Evolutionary conservation across 1,139 yeast genomes (phyloP).

Genomic region (Nadsonia starkeyi-henricii): DNA sequence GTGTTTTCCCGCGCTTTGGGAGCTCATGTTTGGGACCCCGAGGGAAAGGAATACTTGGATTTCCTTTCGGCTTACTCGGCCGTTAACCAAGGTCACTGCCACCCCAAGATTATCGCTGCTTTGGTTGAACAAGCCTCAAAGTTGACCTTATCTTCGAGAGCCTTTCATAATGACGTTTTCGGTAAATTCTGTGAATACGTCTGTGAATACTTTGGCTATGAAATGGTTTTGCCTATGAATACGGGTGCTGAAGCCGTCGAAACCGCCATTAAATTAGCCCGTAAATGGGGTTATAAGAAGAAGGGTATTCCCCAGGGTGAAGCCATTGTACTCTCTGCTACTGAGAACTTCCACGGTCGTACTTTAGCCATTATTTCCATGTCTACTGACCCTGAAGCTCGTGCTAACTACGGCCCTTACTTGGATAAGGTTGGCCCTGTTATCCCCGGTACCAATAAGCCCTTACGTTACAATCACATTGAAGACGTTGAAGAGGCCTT

Average conservation of each 20-base stretch:
- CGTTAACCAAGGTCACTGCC: slow-evolving; percentile 97
- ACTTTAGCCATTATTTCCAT: slow-evolving; percentile 89
- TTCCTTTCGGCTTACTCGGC: slow-evolving; percentile 91
- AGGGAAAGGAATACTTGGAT: slow-evolving; percentile 56
- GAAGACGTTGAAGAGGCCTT: slow-evolving; percentile 82
- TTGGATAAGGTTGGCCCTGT: slow-evolving; percentile 70
- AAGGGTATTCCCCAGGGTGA: slow-evolving; percentile 73
- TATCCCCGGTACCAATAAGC: slow-evolving; percentile 39
- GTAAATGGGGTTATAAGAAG: slow-evolving; percentile 92
- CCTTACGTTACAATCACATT: slow-evolving; percentile 32
- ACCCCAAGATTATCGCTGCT: slow-evolving; percentile 80
- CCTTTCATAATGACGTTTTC: slow-evolving; percentile 81
- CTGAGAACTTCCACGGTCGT: slow-evolving; percentile 90
- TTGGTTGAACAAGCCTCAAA: slow-evolving; percentile 75
- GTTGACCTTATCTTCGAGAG: slow-evolving; percentile 80
- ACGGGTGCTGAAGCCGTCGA: slow-evolving; percentile 99
- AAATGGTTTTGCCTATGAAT: slow-evolving; percentile 92
- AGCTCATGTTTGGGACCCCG: slow-evolving; percentile 97
- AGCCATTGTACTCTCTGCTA: slow-evolving; percentile 79
- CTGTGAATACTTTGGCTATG: slow-evolving; percentile 82
- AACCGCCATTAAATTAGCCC: slow-evolving; percentile 83
- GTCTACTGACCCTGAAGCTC: slow-evolving; percentile 94
- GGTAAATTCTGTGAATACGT: slow-evolving; percentile 79
- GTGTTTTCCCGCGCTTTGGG: slow-evolving; percentile 79
- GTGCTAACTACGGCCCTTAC: slow-evolving; percentile 82